Base-by-base conservation (phyloP, 441 rosid genomes). In the Gossypium schwendimanii region DNA sequence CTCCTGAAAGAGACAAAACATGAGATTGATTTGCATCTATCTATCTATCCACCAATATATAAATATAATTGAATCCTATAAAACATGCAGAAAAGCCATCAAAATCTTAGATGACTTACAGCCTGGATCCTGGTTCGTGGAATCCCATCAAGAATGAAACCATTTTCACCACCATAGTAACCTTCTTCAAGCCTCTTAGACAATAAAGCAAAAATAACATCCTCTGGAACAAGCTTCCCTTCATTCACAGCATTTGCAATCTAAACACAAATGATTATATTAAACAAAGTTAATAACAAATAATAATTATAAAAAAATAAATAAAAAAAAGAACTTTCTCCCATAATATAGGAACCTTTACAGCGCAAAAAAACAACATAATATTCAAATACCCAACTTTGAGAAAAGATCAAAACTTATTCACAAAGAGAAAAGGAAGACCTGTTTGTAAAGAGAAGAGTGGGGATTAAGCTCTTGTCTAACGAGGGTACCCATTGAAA, bases 401-500 rank as follows among this genome's bases (percentile, higher is more conserved):
- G 39, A 15, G 21, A 54, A 20, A 44, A 41, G 53, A 62, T 15
- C 47, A 31, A 73, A 18, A 3, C 50, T 23, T 14, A 45, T 23
- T 65, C 36, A 65, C 17, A 44, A 12, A 23, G 3, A n/a, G 8
- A 21, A 65, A 6, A 23, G 68, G 60, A 7, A 9, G 17, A 74
- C 99, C 96, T 87, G 82, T 75, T 84, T 82, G 76, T 90, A 85
- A 63, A 93, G 84, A 71, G 91, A 77, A 67, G 97, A 96, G 59
- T 49, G 75, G 77, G 93, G 94, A 81, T 77, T 77, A 3, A 96
- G 91, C 87, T 96, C 92, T 74, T 93, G 96, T 15, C 94, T 88
- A 39, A 93, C 84, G 67, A 96, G 93, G 6, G 93, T 75, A 20
- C 89, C 97, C 97, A 89, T 93, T 73, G 99, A 96, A 81, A 96